Conservation (phyloP, 176 grass and related monocot species). For the Aegilops speltoides region DNA sequence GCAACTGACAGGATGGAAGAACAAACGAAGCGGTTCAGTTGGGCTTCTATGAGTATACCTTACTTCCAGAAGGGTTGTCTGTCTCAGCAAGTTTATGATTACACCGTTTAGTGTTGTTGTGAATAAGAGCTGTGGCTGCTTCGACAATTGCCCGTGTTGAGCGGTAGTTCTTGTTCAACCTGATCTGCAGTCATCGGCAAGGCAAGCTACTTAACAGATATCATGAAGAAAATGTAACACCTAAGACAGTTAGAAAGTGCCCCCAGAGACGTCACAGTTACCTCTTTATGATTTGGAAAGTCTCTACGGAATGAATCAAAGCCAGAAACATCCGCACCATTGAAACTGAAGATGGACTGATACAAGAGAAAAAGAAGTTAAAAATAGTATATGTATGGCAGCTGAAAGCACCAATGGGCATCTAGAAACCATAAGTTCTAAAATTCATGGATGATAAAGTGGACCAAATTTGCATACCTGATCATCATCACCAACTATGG, state of each 20-base stretch:
- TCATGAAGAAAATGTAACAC: not conserved
- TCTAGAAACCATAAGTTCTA: slow-evolving; percentile 12
- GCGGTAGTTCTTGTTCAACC: slow-evolving; percentile 88
- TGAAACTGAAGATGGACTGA: slow-evolving; percentile 99
- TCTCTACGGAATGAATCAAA: slow-evolving; percentile 96
- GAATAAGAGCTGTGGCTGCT: slow-evolving; percentile 89
- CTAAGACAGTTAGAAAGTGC: not conserved
- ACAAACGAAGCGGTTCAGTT: not conserved
- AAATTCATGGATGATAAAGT: slow-evolving; percentile 28
- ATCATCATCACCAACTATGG: slow-evolving; percentile 96
- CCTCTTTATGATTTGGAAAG: slow-evolving; percentile 89
- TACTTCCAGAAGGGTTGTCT: slow-evolving; percentile 78
- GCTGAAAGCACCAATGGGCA: slow-evolving; percentile 24
- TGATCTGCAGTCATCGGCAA: slow-evolving; percentile 63
- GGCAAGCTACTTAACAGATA: slow-evolving; percentile 29
- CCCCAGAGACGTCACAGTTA: slow-evolving; percentile 18
- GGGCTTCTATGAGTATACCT: slow-evolving; percentile 53
- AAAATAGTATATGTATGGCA: slow-evolving; percentile 15
- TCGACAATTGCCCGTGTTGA: slow-evolving; percentile 88
- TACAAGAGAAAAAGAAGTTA: slow-evolving; percentile 34
- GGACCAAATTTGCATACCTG: slow-evolving; percentile 52
- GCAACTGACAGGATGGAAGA: slow-evolving; percentile 15
- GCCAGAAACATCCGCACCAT: slow-evolving; percentile 85
- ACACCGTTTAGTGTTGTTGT: slow-evolving; percentile 68
- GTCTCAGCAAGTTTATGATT: slow-evolving; percentile 73